These are phyloP conservation scores for Helicosporidium sp. DNA, from an alignment of 139 green algal genomes.

Conservation along the genomic window DNA sequence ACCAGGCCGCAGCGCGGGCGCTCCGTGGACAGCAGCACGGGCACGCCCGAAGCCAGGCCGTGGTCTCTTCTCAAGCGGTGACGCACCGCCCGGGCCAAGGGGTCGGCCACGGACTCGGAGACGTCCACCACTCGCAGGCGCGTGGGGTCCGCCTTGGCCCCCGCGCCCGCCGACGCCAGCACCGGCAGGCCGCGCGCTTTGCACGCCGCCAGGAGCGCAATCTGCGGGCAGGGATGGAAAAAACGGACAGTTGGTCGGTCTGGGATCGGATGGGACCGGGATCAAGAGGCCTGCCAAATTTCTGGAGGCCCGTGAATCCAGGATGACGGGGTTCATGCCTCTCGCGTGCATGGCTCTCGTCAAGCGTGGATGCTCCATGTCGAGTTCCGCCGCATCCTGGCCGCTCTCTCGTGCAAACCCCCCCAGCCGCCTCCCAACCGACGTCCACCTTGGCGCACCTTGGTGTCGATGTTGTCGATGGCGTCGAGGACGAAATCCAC, in stretches of 20 bases:
- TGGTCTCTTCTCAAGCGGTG: conserved; percentile 40
- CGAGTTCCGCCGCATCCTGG: too few relatives aligned
- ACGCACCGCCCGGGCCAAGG: conserved; percentile 63
- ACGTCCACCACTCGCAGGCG: conserved; percentile 73
- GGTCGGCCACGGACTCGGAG: conserved; percentile 52
- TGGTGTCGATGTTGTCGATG: conserved; percentile 98
- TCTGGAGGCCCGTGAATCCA: too few relatives aligned
- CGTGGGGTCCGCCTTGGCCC: conserved; percentile 80
- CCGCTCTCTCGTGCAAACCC: too few relatives aligned
- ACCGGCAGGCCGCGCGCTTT: conserved; percentile 46
- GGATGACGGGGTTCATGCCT: too few relatives aligned
- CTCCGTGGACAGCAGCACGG: conserved; percentile 72
- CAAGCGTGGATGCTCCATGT: too few relatives aligned
- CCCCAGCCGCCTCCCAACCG: too few relatives aligned
- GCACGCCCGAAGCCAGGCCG: conserved; percentile 41
- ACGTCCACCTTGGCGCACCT: conserved; percentile 41
- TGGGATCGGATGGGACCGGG: too few relatives aligned
- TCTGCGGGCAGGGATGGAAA: conserved; percentile 29
- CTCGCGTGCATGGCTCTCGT: too few relatives aligned
- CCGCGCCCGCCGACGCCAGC: conserved; percentile 61
- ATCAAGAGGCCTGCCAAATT: too few relatives aligned
- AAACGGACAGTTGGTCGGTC: too few relatives aligned
- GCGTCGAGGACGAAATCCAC: conserved; percentile 86
- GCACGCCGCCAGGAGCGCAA: conserved; percentile 70
- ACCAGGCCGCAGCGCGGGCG: conserved; percentile 55